Evolutionary conservation across 106 monocot species (phyloP).

Genomic region (Acorus gramineus): DNA sequence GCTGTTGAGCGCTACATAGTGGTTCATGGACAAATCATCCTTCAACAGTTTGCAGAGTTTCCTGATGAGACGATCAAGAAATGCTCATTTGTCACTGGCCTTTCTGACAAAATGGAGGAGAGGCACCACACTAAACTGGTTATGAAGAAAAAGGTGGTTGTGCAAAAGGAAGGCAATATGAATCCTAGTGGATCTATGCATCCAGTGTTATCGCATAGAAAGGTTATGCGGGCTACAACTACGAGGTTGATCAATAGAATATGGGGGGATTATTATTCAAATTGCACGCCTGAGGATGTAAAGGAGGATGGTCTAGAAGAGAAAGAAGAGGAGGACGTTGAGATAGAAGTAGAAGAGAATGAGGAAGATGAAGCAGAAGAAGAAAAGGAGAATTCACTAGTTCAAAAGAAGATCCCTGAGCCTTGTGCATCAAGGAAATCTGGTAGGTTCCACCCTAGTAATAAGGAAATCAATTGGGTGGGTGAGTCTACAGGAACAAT

Average conservation of each 20-base stretch:
- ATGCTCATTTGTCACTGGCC: constrained; percentile 76
- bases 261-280: constrained; percentile 79
- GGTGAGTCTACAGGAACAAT: constrained; percentile 34
- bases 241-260: constrained; percentile 83
- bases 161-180: constrained; percentile 60
- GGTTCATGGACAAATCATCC: constrained; percentile 95
- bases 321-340: constrained; percentile 23
- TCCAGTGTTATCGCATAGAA: constrained; percentile 52
- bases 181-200: constrained; percentile 80
- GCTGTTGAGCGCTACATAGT: constrained; percentile 79
- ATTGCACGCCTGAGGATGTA: constrained; percentile 49
- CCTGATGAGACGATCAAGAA: constrained; percentile 73
- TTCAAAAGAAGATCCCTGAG: constrained; percentile 30
- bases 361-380: constrained; percentile 50
- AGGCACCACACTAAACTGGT: constrained; percentile 75
- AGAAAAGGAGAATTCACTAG: constrained; percentile 23
- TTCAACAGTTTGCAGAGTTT: constrained; percentile 91
- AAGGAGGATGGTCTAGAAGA: constrained; percentile 44
- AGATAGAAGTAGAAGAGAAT: constrained; percentile 61
- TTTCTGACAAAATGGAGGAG: constrained; percentile 65
- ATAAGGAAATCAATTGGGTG: constrained; percentile 55
- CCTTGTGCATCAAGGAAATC: constrained; percentile 13
- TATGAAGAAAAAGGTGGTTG: constrained; percentile 62
- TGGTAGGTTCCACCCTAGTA: constrained; percentile 15
- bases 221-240: constrained; percentile 94